Evolutionary conservation across 352 stramenopile species (phyloP).

Genomic region (Globisporangium splendens): DNA sequence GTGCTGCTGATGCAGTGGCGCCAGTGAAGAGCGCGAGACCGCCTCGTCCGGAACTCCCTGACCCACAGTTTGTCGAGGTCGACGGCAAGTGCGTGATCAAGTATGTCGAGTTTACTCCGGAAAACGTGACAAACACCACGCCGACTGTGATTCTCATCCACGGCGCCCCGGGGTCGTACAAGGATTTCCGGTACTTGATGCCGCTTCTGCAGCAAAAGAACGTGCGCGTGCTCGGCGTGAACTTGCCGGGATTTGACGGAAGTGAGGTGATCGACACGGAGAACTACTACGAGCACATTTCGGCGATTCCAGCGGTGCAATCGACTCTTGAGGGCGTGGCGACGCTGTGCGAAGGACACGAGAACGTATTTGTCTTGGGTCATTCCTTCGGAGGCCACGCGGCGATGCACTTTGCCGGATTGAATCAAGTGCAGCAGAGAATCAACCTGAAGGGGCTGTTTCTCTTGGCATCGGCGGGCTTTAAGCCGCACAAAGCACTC

Average conservation of each 20-base stretch:
- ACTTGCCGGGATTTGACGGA: conserved; percentile 50
- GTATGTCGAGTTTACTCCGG: conserved; percentile 29
- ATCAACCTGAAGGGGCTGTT: conserved; percentile 42
- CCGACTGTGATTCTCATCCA: conserved; percentile 61
- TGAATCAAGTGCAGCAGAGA: conserved; percentile 25
- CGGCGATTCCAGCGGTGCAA: conserved; percentile 17
- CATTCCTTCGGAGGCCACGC: conserved; percentile 21
- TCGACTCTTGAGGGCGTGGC: conserved; percentile 40
- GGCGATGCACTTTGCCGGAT: conserved; percentile 40
- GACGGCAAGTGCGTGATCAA: conserved; percentile 42
- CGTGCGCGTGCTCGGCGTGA: conserved; percentile 54
- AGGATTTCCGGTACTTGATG: conserved; percentile 66
- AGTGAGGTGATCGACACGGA: conserved; percentile 13
- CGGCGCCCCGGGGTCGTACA: conserved; percentile 56
- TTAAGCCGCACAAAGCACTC: conserved; percentile 43
- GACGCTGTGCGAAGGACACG: conserved; percentile 20
- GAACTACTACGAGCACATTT: conserved; percentile 25
- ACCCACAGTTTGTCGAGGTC: conserved; percentile 24
- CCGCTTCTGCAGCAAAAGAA: conserved; percentile 30
- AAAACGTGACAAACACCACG: neutral
- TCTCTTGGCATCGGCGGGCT: conserved; percentile 43
- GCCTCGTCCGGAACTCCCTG: conserved; percentile 20
- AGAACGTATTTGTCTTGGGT: conserved; percentile 10
- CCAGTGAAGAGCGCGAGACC: neutral
- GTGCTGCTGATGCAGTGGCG: neutral